phyloP scores from a whole-genome alignment of 2,329 filamentous ascomycete genomes.

The Gnomoniopsis smithogilvyi region DNA sequence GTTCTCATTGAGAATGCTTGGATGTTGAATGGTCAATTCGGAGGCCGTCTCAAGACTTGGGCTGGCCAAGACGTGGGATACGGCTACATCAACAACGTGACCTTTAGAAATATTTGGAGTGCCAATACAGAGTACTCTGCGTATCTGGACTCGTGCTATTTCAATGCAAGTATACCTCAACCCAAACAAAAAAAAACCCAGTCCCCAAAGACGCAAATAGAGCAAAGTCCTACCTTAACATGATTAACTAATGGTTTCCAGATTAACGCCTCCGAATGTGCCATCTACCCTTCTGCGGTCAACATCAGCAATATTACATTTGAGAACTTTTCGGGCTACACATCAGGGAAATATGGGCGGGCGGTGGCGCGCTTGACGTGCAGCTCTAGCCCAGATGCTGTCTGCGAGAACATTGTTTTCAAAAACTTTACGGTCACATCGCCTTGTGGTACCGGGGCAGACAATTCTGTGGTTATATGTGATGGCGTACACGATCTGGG shows the following conservation, averaged over 20 bases:
- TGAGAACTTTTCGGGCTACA: slow-evolving; percentile 55
- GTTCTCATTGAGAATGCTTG: slow-evolving; percentile 59
- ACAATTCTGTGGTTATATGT: slow-evolving; percentile 44
- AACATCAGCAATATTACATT: slow-evolving; percentile 58
- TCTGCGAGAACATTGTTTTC: slow-evolving; percentile 54
- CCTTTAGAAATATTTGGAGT: slow-evolving; percentile 58
- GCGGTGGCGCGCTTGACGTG: slow-evolving; percentile 54
- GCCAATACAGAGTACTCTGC: slow-evolving; percentile 56
- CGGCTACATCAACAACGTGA: slow-evolving; percentile 60
- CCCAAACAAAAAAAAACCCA: not conserved
- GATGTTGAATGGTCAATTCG: slow-evolving; percentile 48
- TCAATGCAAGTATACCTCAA: slow-evolving; percentile 41
- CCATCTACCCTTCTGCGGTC: slow-evolving; percentile 51
- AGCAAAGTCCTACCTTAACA: no score
- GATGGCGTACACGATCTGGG: slow-evolving; percentile 39
- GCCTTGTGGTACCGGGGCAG: slow-evolving; percentile 34
- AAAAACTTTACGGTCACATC: slow-evolving; percentile 52
- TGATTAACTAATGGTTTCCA: slow-evolving; percentile 10
- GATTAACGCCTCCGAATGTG: slow-evolving; percentile 45
- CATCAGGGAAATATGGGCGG: slow-evolving; percentile 52
- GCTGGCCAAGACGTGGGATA: slow-evolving; percentile 55
- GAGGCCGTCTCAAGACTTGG: slow-evolving; percentile 60
- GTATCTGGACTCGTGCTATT: slow-evolving; percentile 62
- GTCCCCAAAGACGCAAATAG: not conserved
- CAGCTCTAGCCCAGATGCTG: slow-evolving; percentile 47